Conservation (phyloP, 306 rosid genomes). For the cucumber (Cucumis sativus) region Cucumber_9930_V3 NC_026659.2:28731001-28731500, state of each 20-base stretch:
- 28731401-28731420: neutral
- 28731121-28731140: slow-evolving; percentile 2
- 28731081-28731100: neutral
- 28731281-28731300: slow-evolving; percentile 60
- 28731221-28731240: neutral
- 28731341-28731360: neutral
- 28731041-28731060: slow-evolving; percentile 32
- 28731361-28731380: neutral
- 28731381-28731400: neutral
- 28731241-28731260: slow-evolving; percentile 41
- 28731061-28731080: slow-evolving; percentile 51
- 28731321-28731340: slow-evolving; percentile 27
- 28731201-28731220: slow-evolving; percentile 8
- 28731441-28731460: neutral
- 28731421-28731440: slow-evolving; percentile 3
- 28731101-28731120: neutral
- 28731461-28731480: neutral
- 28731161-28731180: neutral
- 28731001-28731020: slow-evolving; percentile 38
- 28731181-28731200: neutral
- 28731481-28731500: neutral
- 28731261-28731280: slow-evolving; percentile 60
- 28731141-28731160: neutral
- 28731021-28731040: slow-evolving; percentile 63
- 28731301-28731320: slow-evolving; percentile 75